Percentiles rank a stretch among this genome's conserved stretches.
phyloP scores from a whole-genome alignment of 352 stramenopile genomes.

The Pythium coloratum region DNA sequence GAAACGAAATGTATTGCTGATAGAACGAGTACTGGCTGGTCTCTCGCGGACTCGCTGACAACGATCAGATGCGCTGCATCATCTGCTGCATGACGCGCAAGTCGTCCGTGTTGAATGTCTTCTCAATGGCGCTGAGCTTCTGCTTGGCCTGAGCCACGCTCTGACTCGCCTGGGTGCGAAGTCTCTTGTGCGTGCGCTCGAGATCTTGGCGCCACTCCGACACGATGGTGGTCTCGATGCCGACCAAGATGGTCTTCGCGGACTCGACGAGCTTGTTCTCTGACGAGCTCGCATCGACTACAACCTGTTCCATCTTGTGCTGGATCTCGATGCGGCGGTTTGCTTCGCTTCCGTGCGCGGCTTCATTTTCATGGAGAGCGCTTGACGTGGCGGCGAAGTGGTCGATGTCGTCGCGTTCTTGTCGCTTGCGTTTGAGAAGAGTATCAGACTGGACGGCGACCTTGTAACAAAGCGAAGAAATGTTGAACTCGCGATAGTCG shows the following conservation, averaged over 20 bases:
- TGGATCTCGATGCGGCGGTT: neutral
- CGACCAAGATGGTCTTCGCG: neutral
- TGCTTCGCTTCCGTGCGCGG: neutral
- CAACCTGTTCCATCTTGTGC: neutral
- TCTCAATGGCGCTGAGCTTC: conserved; percentile 34
- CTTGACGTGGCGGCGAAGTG: neutral
- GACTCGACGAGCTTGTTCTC: neutral
- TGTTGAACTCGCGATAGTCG: conserved; percentile 20
- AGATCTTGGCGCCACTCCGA: conserved; percentile 20
- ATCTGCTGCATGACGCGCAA: conserved; percentile 39
- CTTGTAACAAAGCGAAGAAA: conserved; percentile 6
- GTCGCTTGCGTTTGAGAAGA: conserved; percentile 8
- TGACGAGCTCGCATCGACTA: neutral
- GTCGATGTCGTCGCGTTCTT: neutral
- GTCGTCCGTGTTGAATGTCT: conserved; percentile 38
- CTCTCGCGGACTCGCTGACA: neutral
- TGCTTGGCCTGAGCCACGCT: conserved; percentile 21
- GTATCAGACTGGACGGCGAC: neutral
- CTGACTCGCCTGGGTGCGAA: conserved; percentile 14
- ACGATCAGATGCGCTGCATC: conserved; percentile 27
- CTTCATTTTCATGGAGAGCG: neutral
- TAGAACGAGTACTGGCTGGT: neutral
- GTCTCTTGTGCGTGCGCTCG: conserved; percentile 26
- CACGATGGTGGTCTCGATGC: neutral
- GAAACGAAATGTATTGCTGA: conserved; percentile 1